phyloP scores from a whole-genome alignment of 169 alveolate species.

The Eimeria necatrix region DNA sequence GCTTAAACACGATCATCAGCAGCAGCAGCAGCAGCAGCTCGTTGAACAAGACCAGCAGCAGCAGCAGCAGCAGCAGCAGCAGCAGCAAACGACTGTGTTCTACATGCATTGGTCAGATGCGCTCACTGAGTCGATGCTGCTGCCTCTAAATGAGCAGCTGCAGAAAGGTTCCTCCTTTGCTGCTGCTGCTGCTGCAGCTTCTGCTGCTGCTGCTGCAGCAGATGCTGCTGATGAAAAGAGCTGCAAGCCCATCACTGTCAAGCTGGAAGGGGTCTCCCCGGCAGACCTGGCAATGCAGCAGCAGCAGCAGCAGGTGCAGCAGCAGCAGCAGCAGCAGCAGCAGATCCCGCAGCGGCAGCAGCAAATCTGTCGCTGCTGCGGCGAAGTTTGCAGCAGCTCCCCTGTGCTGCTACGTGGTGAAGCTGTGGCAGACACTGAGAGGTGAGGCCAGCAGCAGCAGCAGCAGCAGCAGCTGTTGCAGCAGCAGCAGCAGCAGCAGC shows the following conservation, averaged over 20 bases:
- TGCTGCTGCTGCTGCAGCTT: slow-evolving; percentile 50
- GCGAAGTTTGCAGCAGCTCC: slow-evolving; percentile 5
- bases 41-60: background rate
- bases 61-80: slow-evolving; percentile 32
- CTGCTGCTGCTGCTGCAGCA: too few relatives aligned
- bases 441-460: background rate
- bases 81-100: background rate
- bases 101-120: background rate
- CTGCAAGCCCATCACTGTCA: too few relatives aligned
- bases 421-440: background rate
- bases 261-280: too few relatives aligned
- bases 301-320: slow-evolving; percentile 22
- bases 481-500: background rate
- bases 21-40: slow-evolving; percentile 1
- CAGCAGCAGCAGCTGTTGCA: background rate
- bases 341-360: too few relatives aligned
- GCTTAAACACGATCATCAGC: too few relatives aligned
- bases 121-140: background rate
- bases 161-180: background rate
- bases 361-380: background rate
- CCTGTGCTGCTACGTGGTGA: background rate
- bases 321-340: too few relatives aligned
- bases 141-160: slow-evolving; percentile 32
- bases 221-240: too few relatives aligned
- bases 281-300: background rate